phyloP scores from a whole-genome alignment of 257 asterid species.

The Solanum tacnaense region DNA sequence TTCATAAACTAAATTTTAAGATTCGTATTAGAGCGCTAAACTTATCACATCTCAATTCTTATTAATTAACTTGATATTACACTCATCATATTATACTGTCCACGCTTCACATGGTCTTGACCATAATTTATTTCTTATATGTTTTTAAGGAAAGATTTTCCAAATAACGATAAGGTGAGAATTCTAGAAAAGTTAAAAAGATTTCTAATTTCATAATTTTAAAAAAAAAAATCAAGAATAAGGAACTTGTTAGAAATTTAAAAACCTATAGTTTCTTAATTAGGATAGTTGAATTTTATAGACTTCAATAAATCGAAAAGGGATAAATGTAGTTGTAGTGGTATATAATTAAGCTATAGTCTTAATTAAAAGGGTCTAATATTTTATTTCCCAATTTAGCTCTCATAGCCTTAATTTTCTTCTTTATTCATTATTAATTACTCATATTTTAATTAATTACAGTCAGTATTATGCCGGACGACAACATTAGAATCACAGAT shows the following conservation, averaged over 20 bases:
- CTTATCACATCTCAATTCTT: not conserved
- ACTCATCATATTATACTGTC: not conserved
- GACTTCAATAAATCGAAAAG: too few relatives aligned
- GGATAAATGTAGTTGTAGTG: too few relatives aligned
- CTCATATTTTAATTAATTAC: not conserved
- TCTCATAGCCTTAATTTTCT: not conserved
- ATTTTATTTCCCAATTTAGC: too few relatives aligned
- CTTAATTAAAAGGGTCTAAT: too few relatives aligned
- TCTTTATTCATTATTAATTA: too few relatives aligned
- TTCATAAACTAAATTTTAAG: too few relatives aligned
- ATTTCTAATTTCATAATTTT: not conserved
- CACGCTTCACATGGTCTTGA: not conserved
- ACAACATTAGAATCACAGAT: constrained; percentile 61
- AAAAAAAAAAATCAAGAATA: not conserved
- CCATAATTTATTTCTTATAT: not conserved
- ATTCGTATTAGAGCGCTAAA: too few relatives aligned
- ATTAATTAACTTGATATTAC: not conserved
- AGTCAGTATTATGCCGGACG: constrained; percentile 66
- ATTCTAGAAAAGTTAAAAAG: not conserved
- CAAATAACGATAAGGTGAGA: not conserved
- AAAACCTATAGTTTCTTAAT: not conserved
- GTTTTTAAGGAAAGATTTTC: not conserved
- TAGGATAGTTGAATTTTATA: too few relatives aligned
- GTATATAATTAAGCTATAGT: too few relatives aligned
- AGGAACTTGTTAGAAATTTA: not conserved